Base-by-base conservation (phyloP, 148 eudicot genomes). In the Silene latifolia region DNA sequence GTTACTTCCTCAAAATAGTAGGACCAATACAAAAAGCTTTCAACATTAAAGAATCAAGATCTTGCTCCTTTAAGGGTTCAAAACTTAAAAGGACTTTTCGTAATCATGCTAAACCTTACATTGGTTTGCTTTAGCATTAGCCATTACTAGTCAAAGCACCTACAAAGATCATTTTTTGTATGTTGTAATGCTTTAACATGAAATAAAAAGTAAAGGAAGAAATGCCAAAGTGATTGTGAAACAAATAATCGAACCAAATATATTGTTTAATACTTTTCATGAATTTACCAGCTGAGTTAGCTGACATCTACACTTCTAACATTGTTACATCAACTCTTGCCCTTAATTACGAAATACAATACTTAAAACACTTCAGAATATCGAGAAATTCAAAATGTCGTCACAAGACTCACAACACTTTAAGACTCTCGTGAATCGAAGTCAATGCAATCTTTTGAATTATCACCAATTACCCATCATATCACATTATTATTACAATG, bases 121-220 rank as follows among this genome's bases (percentile, higher is more conserved):
- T 21, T 6, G 54, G 27, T 23, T 67, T 11, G 54, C 46, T 39
- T 44, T 57, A 35, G 46, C 35, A 72, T 17, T 56, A n/a, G 46
- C 35, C 58, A 25, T 56, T 2, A 71, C 25, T 57, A 54, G 46
- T 68, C 71, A 68, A n/a, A n/a, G n/a, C n/a, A n/a, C n/a, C n/a
- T n/a, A n/a, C n/a, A 71, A 71, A 71, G 72, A 71, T 32, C 44
- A 71, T 42, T 42, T 61, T 73, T 62, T 35, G n/a, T n/a, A n/a
- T n/a, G n/a, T n/a, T n/a, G n/a, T n/a, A n/a, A n/a, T n/a, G n/a
- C n/a, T n/a, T n/a, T n/a, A n/a, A n/a, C n/a, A n/a, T n/a, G 42
- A 23, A 6, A 72, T 2, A n/a, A 60, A 72, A 72, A 19, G 54
- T n/a, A 59, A 73, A 60, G 15, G 32, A 24, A 3, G 21, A 20